These are phyloP conservation scores for Beauveria bassiana DNA, from an alignment of 2,329 filamentous ascomycete genomes.

Conservation along the genomic window DNA sequence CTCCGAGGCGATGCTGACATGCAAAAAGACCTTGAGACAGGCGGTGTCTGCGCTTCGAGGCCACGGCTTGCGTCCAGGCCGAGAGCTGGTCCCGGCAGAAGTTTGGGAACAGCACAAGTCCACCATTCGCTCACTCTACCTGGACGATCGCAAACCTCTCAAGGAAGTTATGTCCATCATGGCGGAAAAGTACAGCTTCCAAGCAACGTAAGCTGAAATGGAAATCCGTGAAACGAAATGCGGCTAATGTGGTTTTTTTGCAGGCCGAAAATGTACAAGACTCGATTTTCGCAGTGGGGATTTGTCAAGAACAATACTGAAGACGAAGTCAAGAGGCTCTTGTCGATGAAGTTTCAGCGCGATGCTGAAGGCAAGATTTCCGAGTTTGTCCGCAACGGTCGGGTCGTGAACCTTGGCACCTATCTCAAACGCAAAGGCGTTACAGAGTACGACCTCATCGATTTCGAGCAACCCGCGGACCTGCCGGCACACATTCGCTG, in stretches of 20 bases:
- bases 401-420: constrained; percentile 43
- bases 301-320: constrained; percentile 49
- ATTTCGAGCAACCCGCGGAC: constrained; percentile 35
- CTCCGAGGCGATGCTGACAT: background rate
- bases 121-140: constrained; percentile 37
- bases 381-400: constrained; percentile 44
- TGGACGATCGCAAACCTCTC: constrained; percentile 42
- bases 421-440: constrained; percentile 47
- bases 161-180: constrained; percentile 46
- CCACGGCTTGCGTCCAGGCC: constrained; percentile 24
- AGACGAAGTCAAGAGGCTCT: constrained; percentile 41
- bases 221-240: background rate
- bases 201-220: constrained; percentile 35
- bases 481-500: constrained; percentile 36
- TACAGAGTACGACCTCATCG: constrained; percentile 43
- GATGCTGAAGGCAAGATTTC: constrained; percentile 46
- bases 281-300: constrained; percentile 47
- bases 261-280: constrained; percentile 49
- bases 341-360: constrained; percentile 45
- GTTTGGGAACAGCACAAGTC: constrained; percentile 41
- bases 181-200: constrained; percentile 39
- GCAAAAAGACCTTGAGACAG: background rate
- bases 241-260: constrained; percentile 13
- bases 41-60: constrained; percentile 2
- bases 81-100: constrained; percentile 37